Conservation (phyloP, 495 filamentous ascomycete genomes). For the Cladorrhinum samala region DNA sequence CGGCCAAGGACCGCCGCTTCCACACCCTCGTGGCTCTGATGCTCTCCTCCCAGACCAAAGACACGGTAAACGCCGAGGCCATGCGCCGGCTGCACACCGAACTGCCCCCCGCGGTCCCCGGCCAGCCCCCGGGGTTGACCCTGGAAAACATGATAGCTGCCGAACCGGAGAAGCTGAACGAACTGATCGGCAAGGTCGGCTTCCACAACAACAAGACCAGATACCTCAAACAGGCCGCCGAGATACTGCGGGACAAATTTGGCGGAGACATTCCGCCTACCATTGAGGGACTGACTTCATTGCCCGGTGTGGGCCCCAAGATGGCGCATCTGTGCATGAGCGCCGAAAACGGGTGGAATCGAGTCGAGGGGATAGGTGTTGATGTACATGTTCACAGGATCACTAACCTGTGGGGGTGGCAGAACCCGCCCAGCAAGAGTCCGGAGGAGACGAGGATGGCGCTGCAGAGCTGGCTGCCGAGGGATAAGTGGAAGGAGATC, state of each 20-base stretch:
- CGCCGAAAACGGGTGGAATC: constrained; percentile 47
- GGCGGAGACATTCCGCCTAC: constrained; percentile 77
- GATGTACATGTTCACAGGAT: constrained; percentile 78
- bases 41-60: constrained; percentile 95
- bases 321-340: constrained; percentile 93
- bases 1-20: constrained; percentile 66
- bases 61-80: constrained; percentile 82
- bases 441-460: constrained; percentile 80
- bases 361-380: constrained; percentile 57
- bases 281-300: constrained; percentile 65
- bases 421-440: constrained; percentile 57
- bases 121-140: constrained; percentile 49
- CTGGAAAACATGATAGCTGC: constrained; percentile 75
- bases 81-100: constrained; percentile 74
- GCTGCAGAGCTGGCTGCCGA: constrained; percentile 78
- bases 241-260: constrained; percentile 63
- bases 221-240: constrained; percentile 75
- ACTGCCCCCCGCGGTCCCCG: constrained; percentile 47
- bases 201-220: constrained; percentile 95
- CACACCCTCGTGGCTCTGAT: constrained; percentile 90
- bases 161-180: constrained; percentile 61
- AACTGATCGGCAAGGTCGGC: constrained; percentile 76
- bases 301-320: constrained; percentile 93
- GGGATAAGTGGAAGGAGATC: constrained; percentile 88
- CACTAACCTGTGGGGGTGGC: constrained; percentile 94